These are phyloP conservation scores for Mucor piriformis DNA, from an alignment of 371 early-diverging fungal species.

Conservation along the genomic window DNA sequence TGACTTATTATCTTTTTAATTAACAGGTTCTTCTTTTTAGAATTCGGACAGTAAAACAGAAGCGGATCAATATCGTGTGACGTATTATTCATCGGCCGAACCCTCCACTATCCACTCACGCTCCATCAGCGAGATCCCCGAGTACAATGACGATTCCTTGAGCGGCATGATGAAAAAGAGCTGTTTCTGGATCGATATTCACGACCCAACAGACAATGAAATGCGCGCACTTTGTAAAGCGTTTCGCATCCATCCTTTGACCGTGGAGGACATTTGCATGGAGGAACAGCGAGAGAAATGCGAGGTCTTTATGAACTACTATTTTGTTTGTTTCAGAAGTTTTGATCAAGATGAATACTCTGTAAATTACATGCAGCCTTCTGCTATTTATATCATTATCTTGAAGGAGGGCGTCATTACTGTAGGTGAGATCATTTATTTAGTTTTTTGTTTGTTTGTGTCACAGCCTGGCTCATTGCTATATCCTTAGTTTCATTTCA, in stretches of 20 bases:
- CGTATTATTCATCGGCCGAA: constrained; percentile 41
- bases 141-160: constrained; percentile 19
- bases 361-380: constrained; percentile 71
- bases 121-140: constrained; percentile 41
- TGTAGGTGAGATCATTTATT: constrained; percentile 37
- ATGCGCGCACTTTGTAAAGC: constrained; percentile 57
- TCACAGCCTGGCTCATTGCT: neutral
- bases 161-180: constrained; percentile 51
- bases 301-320: constrained; percentile 88
- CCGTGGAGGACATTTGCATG: constrained; percentile 88
- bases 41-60: constrained; percentile 21
- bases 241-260: constrained; percentile 87
- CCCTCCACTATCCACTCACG: constrained; percentile 43
- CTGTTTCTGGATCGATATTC: constrained; percentile 86
- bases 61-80: constrained; percentile 37
- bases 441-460: neutral
- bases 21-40: neutral
- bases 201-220: constrained; percentile 74
- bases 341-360: constrained; percentile 73
- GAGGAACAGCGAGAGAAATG: constrained; percentile 93
- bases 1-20: neutral
- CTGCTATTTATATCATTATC: constrained; percentile 84
- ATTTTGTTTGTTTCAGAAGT: constrained; percentile 86
- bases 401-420: constrained; percentile 78
- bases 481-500: constrained; percentile 65